Evolutionary conservation across 2,329 filamentous ascomycete genomes (phyloP).

Genomic region (Drechslera avenae): DNA sequence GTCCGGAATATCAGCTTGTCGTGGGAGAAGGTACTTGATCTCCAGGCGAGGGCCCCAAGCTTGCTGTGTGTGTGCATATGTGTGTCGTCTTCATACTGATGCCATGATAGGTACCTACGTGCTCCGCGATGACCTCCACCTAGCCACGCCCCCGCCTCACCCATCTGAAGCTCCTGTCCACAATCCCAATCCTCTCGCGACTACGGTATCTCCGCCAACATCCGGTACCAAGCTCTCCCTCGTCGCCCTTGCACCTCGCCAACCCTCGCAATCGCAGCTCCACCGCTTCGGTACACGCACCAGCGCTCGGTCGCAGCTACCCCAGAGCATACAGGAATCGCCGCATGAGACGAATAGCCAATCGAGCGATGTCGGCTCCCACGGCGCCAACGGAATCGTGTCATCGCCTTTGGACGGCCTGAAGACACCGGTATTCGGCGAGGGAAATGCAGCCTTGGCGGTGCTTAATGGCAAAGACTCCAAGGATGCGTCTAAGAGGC

Average conservation of each 20-base stretch:
- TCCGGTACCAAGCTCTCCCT: constrained; percentile 84
- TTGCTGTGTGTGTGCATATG: not conserved
- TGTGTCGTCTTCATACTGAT: constrained; percentile 24
- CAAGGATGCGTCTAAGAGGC: constrained; percentile 69
- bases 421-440: constrained; percentile 74
- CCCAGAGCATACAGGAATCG: constrained; percentile 54
- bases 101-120: constrained; percentile 75
- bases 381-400: constrained; percentile 44
- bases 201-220: constrained; percentile 80
- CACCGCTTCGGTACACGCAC: constrained; percentile 49
- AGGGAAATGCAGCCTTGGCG: constrained; percentile 77
- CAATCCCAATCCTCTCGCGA: constrained; percentile 90
- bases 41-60: not conserved
- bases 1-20: constrained; percentile 85
- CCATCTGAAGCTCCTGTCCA: constrained; percentile 87
- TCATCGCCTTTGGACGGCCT: constrained; percentile 38
- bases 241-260: constrained; percentile 67
- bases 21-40: constrained; percentile 79
- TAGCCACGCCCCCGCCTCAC: constrained; percentile 93
- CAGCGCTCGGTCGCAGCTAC: constrained; percentile 50
- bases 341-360: constrained; percentile 52
- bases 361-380: constrained; percentile 53
- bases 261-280: constrained; percentile 50
- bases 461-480: constrained; percentile 68
- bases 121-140: constrained; percentile 85